Evolutionary conservation across 495 filamentous ascomycete species (phyloP).

Genomic region (Aspergillus sparsus): DNA sequence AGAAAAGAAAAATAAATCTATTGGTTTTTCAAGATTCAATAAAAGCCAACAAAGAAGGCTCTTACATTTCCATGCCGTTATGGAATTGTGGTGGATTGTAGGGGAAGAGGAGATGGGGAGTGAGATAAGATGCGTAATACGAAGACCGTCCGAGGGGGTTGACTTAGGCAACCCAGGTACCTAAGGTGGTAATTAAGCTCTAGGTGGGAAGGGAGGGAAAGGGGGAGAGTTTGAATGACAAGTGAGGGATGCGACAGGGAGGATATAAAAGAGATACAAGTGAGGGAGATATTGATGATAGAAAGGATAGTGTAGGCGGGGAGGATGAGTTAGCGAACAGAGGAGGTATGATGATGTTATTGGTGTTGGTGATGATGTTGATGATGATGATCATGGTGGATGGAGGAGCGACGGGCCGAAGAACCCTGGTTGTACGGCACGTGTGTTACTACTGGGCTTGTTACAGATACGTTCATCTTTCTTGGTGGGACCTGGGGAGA

Average conservation of each 20-base stretch:
- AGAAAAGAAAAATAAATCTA: background rate
- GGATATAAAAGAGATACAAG: constrained; percentile 5
- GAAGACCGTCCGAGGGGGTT: constrained; percentile 4
- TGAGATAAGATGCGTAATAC: constrained; percentile 12
- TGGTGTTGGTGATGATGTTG: background rate
- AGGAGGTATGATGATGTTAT: constrained; percentile 9
- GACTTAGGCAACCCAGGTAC: background rate
- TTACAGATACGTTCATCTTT: background rate
- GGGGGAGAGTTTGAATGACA: background rate
- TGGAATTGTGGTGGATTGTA: background rate
- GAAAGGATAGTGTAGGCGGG: background rate
- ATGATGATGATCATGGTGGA: constrained; percentile 19
- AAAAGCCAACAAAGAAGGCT: constrained; percentile 3
- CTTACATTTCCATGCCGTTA: constrained; percentile 16
- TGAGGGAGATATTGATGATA: constrained; percentile 1
- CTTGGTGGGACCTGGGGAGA: background rate
- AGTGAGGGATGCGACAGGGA: background rate
- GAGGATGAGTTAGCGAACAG: constrained; percentile 1
- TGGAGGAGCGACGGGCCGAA: constrained; percentile 17
- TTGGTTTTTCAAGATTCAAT: constrained; percentile 6
- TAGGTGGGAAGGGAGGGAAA: constrained; percentile 7
- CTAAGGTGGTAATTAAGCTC: constrained; percentile 7
- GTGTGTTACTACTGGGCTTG: constrained; percentile 15
- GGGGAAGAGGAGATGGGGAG: background rate
- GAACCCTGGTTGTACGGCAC: constrained; percentile 16